Evolutionary conservation across 768 basidiomycete genomes (phyloP).

Genomic region (Suillus spraguei): DNA sequence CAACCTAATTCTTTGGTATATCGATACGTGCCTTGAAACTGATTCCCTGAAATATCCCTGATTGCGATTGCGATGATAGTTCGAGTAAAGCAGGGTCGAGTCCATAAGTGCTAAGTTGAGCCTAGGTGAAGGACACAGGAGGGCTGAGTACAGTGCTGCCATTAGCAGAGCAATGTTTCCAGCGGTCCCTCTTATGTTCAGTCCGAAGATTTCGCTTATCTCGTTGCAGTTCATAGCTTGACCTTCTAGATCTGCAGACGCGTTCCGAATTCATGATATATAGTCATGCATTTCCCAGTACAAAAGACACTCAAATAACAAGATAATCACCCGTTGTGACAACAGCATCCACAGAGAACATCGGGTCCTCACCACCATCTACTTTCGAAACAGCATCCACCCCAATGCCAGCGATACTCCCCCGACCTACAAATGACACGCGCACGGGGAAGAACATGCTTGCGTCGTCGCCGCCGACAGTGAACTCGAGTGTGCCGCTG

Average conservation of each 20-base stretch:
- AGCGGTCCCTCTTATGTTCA: not conserved
- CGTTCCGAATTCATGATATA: not conserved
- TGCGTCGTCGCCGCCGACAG: slow-evolving; percentile 79
- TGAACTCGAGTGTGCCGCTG: slow-evolving; percentile 91
- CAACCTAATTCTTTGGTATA: not conserved
- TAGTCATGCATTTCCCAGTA: not conserved
- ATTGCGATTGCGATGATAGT: no score
- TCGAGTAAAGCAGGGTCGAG: not conserved
- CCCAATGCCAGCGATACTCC: slow-evolving; percentile 77
- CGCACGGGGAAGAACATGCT: slow-evolving; percentile 92
- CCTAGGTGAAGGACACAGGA: not conserved
- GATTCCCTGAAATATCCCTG: not conserved
- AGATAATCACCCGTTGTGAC: slow-evolving; percentile 57
- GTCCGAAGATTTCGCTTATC: not conserved
- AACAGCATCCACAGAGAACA: slow-evolving; percentile 59
- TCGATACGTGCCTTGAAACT: not conserved
- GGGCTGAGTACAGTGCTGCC: not conserved
- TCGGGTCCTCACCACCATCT: slow-evolving; percentile 48
- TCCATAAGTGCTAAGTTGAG: not conserved
- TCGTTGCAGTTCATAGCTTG: not conserved
- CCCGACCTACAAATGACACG: slow-evolving; percentile 78
- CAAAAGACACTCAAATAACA: slow-evolving; percentile 41
- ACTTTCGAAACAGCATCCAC: slow-evolving; percentile 62
- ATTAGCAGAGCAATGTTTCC: not conserved
- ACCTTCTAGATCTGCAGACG: not conserved